Evolutionary conservation across 2,329 filamentous ascomycete genomes (phyloP), one percentile per base, ranked within the genome.

Genomic region (Dryadomyces quercivorus): DNA sequence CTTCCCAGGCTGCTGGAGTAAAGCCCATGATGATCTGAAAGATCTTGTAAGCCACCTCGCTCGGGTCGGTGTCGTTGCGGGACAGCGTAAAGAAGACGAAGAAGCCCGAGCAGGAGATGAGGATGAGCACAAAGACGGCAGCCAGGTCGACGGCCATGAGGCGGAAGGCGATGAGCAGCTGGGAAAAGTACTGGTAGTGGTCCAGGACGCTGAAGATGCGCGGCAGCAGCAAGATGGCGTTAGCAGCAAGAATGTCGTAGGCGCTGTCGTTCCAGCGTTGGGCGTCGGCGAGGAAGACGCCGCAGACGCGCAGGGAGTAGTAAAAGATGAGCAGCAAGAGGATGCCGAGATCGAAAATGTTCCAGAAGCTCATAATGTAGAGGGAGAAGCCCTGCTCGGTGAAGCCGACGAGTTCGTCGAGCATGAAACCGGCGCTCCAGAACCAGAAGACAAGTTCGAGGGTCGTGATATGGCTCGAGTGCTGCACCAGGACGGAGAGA

Each of bases 331-430:
- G 81, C 57, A 96, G 74, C 22, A 95, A 71, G 52, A 96, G 72
- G 53, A 96, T 96, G 9, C 91, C 91, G 42, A 96, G 74, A 65
- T 96, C 92, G 67, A 96, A 95, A 42, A 91, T 82, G 67, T 96
- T 96, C 92, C 92, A 96, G 67, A 96, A 93, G 66, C 89, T 95
- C 83, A 96, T 92, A 63, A 96, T 88, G 70, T 96, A 97, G 34
- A 97, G 79, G 42, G 90, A 91, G 66, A 96, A 96, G 2, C 92
- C 92, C 69, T 96, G 90, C 67, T 97, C 92, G 61, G 91, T 95
- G 74, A 96, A 96, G 12, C 91, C 91, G 18, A 96, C 90, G 21
- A 97, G 79, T 69, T 96, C 92, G 63, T 96, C 92, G 36, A 96
- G 80, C 89, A 96, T 95, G 68, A 94, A 96, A 0, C 92, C 92